Percentiles rank a stretch among this genome's conserved stretches.
Conservation (phyloP, 2,329 filamentous ascomycete species). For the Phaeosphaeriaceae sp. region DNA sequence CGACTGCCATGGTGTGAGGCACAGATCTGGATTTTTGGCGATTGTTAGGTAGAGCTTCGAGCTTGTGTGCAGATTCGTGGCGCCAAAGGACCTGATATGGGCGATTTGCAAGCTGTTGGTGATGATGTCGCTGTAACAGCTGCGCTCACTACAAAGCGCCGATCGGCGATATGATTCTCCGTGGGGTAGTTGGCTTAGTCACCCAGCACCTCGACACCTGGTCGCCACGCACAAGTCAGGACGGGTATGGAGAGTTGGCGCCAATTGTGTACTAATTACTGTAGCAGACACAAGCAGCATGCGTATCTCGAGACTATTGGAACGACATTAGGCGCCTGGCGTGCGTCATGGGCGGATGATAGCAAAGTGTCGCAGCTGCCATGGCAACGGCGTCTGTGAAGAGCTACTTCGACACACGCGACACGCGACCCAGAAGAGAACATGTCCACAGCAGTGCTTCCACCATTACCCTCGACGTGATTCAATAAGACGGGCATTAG, state of each 20-base stretch:
- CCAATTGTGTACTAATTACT: neutral
- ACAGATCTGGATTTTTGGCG: slow-evolving; percentile 1
- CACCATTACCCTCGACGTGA: neutral
- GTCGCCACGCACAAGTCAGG: neutral
- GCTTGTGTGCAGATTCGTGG: slow-evolving; percentile 4
- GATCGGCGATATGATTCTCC: slow-evolving; percentile 11
- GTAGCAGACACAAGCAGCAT: neutral
- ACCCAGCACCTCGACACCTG: neutral
- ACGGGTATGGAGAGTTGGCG: neutral
- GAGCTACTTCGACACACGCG: neutral
- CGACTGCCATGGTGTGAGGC: slow-evolving; percentile 40
- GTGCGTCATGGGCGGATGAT: neutral
- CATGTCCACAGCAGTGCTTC: neutral
- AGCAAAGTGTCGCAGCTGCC: slow-evolving; percentile 3
- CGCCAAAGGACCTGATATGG: neutral
- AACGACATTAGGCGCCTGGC: neutral
- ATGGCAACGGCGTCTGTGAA: slow-evolving; percentile 15
- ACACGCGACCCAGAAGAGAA: slow-evolving; percentile 5
- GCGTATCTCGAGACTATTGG: neutral
- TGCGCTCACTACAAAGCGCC: slow-evolving; percentile 18
- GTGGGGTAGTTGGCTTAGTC: slow-evolving; percentile 5
- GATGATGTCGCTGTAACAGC: slow-evolving; percentile 19
- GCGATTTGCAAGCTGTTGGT: slow-evolving; percentile 9
- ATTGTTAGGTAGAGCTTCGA: slow-evolving; percentile 2
- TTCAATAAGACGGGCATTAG: neutral